Evolutionary conservation across 2,329 filamentous ascomycete genomes (phyloP), one percentile per base, ranked within the genome.

Genomic region (Diplodia intermedia): DNA sequence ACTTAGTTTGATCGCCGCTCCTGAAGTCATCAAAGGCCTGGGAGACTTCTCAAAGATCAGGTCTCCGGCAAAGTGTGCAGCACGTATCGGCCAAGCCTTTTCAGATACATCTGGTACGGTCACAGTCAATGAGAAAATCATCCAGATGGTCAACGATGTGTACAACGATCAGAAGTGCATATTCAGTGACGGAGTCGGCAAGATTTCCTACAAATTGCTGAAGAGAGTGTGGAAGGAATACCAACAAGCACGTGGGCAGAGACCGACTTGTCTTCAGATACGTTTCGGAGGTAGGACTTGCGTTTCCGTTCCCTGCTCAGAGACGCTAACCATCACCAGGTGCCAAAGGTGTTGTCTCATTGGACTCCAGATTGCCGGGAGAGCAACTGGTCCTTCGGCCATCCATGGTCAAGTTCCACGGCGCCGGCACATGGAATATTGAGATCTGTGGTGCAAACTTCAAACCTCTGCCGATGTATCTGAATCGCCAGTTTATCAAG

Each of bases 401-500:
- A 1, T 94, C 91, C 4, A 97, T 97, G 93, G 83, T 86, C 67
- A 97, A 97, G 72, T 97, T 95, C 71, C 53, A 62, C 8, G 49
- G 52, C 31, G 52, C 47, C 11, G 89, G 70, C 20, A 69, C 87
- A 63, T 76, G 75, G 4, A 85, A 90, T 62, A 81, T 94, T 1
- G 91, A 90, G 69, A 91, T 93, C 54, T 94, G 91, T 73, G 90
- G 90, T 56, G 84, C 87, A 52, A 89, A 88, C 0, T 88, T 87
- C 47, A 87, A 84, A 62, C 89, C 91, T 0, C 83, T 94, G 7
- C 86, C 86, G 0, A 83, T 94, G 71, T 86, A 89, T 20, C 84
- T 96, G 1, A 96, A 96, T 73, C 88, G 90, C 0, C 91, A 92
- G 71, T 83, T 94, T 69, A 93, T 96, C 79, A 96, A 96, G 75